Evolutionary conservation across 1,139 yeast species (phyloP), one percentile per base, ranked within the genome.

Genomic region (Scheffersomyces quercinus): DNA sequence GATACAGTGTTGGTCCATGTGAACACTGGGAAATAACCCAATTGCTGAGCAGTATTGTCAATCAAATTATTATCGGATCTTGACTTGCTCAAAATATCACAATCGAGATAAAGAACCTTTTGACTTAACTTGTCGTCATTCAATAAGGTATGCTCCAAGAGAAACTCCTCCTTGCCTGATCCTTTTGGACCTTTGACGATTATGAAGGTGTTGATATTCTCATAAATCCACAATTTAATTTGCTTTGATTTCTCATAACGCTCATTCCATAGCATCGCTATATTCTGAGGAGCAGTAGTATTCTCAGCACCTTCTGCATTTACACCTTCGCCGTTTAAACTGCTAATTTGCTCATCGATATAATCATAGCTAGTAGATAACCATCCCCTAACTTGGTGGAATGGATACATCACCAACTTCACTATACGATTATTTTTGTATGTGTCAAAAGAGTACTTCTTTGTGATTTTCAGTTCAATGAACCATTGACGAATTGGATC

Each of bases 171-270:
- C 55, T 93, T 93, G 12, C 99, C 99, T 20, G 96, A 83, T 5
- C 99, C 99, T 52, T 89, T 79, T 3, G 99, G 99, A 3, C 99
- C 99, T 51, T 85, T 82, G 2, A 93, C 85, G 3, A 93, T 81
- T 31, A 91, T 89, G 60, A 90, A 93, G 2, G 97, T 88, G 46
- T 67, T 69, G 15, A 58, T 55, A 28, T 62, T 60, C 60, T 87
- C 95, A 51, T 79, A 81, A n/a, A 91, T 70, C 95, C 96, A 87
- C 52, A 88, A 72, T 52, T 76, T 79, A 44, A 93, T 60, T 50
- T 85, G 88, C 48, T 83, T 82, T 2, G 85, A 81, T 48, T 81
- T 79, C 45, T 83, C 85, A 37, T 70, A 66, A 41, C 96, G 70
- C 55, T 88, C 96, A 35, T 77, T 76, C 95, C 95, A 87, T 26